These are phyloP conservation scores for Boletus sp. DNA, from an alignment of 768 basidiomycete species.

Conservation along the genomic window DNA sequence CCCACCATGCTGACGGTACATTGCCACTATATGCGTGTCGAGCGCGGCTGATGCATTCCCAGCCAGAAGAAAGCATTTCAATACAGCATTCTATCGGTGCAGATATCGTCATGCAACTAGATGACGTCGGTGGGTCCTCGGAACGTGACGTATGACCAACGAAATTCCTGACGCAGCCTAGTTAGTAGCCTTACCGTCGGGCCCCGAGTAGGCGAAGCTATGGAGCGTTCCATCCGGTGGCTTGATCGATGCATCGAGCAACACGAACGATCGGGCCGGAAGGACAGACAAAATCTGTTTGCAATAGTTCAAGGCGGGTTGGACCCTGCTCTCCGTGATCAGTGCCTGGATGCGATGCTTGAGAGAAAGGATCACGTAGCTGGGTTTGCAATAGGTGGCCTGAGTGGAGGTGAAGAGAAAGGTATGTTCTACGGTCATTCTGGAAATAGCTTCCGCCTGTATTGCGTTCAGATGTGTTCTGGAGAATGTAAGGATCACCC, in stretches of 20 bases:
- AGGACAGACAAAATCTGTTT: slow-evolving; percentile 76
- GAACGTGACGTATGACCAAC: neutral
- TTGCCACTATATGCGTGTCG: slow-evolving; percentile 3
- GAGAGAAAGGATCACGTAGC: slow-evolving; percentile 70
- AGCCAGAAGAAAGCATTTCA: slow-evolving; percentile 91
- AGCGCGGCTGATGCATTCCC: slow-evolving; percentile 5
- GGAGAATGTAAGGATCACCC: slow-evolving; percentile 63
- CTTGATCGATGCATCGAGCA: slow-evolving; percentile 82
- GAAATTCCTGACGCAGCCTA: slow-evolving; percentile 25
- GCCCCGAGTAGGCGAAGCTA: slow-evolving; percentile 81
- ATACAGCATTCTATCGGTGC: slow-evolving; percentile 90
- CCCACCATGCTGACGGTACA: slow-evolving; percentile 84
- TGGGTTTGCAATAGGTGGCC: slow-evolving; percentile 89
- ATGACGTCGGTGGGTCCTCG: slow-evolving; percentile 73
- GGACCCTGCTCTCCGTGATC: slow-evolving; percentile 64
- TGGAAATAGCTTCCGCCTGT: slow-evolving; percentile 3
- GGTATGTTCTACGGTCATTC: slow-evolving; percentile 41
- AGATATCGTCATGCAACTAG: slow-evolving; percentile 94
- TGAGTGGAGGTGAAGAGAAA: slow-evolving; percentile 92
- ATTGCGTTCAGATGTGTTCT: slow-evolving; percentile 64
- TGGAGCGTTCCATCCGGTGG: slow-evolving; percentile 87
- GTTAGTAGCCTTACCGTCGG: slow-evolving; percentile 81
- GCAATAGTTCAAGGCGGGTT: slow-evolving; percentile 92
- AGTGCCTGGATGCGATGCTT: slow-evolving; percentile 81
- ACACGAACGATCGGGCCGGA: slow-evolving; percentile 67